Evolutionary conservation across 192 early-diverging fungal species (phyloP).

Genomic region (Entomortierella chlamydospora): DNA sequence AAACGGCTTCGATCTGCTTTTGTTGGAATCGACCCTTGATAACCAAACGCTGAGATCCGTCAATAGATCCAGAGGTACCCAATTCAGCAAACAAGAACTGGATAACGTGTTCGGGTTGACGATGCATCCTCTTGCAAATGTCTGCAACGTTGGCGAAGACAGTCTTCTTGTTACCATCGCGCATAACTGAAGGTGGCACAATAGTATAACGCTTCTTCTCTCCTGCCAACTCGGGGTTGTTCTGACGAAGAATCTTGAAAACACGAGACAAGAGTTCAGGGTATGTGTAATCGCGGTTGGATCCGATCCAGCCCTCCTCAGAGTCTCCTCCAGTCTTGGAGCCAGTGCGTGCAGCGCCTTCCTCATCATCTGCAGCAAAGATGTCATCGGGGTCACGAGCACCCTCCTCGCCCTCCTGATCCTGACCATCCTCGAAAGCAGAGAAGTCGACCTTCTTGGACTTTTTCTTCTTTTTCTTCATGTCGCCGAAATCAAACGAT

Average conservation of each 20-base stretch:
- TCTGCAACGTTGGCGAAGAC: slow-evolving; percentile 97
- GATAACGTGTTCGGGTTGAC: slow-evolving; percentile 96
- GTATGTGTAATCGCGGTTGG: slow-evolving; percentile 76
- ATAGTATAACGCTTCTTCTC: slow-evolving; percentile 96
- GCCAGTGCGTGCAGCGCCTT: slow-evolving; percentile 56
- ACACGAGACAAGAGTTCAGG: slow-evolving; percentile 90
- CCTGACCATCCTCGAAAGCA: slow-evolving; percentile 72
- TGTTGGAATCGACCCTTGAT: slow-evolving; percentile 99
- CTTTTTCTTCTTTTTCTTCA: slow-evolving; percentile 87
- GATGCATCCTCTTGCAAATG: slow-evolving; percentile 94
- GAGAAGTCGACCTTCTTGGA: slow-evolving; percentile 85
- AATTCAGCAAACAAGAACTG: slow-evolving; percentile 98
- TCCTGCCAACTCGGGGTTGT: slow-evolving; percentile 93
- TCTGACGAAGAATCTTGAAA: slow-evolving; percentile 90
- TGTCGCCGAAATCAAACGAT: slow-evolving; percentile 71
- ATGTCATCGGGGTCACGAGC: slow-evolving; percentile 66
- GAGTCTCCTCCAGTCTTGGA: slow-evolving; percentile 39
- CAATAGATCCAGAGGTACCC: slow-evolving; percentile 97
- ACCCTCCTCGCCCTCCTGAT: slow-evolving; percentile 64
- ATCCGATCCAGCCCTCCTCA: slow-evolving; percentile 87
- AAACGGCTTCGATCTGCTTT: slow-evolving; percentile 98
- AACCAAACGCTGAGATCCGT: slow-evolving; percentile 88
- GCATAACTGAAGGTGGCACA: slow-evolving; percentile 88
- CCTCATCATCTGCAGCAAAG: slow-evolving; percentile 58
- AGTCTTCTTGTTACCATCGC: slow-evolving; percentile 97